Conservation (phyloP, 148 eudicot genomes). For the Oxyria digyna region DNA sequence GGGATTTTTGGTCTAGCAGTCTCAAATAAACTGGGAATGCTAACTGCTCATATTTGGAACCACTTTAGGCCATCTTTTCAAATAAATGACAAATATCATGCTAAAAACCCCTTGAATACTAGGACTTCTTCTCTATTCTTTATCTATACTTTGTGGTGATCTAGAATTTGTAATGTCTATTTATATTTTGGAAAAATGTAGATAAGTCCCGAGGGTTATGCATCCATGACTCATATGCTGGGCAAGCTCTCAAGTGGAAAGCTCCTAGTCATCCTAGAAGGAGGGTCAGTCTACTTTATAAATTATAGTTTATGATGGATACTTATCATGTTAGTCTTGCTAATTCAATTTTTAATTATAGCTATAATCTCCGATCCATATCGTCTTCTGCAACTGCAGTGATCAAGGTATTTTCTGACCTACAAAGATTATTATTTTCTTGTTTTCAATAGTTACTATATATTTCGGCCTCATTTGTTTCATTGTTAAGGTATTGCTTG, state of each 20-base stretch:
- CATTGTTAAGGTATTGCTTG: constrained; percentile 62
- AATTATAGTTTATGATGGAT: neutral
- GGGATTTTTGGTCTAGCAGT: neutral
- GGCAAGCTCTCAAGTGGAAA: constrained; percentile 62
- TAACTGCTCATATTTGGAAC: neutral
- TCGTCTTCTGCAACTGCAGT: constrained; percentile 95
- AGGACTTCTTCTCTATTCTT: neutral
- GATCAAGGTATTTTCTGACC: constrained; percentile 48
- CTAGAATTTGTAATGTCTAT: neutral
- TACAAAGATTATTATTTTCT: neutral
- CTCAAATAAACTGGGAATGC: neutral
- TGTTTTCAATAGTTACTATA: neutral
- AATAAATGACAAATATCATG: neutral
- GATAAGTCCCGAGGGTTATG: constrained; percentile 93
- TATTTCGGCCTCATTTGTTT: neutral
- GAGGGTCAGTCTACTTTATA: constrained; percentile 54
- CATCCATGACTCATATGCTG: constrained; percentile 80
- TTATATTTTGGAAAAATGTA: constrained; percentile 14
- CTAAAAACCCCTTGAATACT: neutral
- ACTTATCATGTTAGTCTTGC: neutral
- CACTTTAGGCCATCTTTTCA: neutral
- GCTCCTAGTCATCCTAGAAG: constrained; percentile 90
- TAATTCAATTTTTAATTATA: constrained; percentile 21
- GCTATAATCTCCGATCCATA: constrained; percentile 95
- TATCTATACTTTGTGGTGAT: neutral